Conservation (phyloP, 495 filamentous ascomycete species). For the Extremus antarcticus region DNA sequence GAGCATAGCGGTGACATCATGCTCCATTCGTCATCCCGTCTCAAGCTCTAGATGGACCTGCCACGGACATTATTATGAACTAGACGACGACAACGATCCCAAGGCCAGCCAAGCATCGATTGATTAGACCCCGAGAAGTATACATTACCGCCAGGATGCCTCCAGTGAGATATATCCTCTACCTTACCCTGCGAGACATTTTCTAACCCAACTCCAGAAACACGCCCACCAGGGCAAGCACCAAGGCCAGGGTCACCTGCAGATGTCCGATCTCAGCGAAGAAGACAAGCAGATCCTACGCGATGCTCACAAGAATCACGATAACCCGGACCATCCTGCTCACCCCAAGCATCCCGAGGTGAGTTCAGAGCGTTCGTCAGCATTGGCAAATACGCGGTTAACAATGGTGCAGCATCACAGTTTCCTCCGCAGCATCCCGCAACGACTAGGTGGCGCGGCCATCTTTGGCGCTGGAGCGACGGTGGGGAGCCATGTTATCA, state of each 20-base stretch:
- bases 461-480: constrained; percentile 15
- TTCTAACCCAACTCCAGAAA: neutral
- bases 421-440: constrained; percentile 2
- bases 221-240: neutral
- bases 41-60: no score
- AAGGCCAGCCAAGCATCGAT: no score
- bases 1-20: no score
- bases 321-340: constrained; percentile 8
- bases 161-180: neutral
- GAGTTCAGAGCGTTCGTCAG: neutral
- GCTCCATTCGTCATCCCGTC: no score
- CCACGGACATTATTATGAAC: no score
- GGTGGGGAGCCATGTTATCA: constrained; percentile 2
- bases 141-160: neutral
- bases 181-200: no score
- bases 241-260: neutral
- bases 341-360: constrained; percentile 3
- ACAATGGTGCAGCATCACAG: neutral
- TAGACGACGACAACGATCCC: no score
- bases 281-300: constrained; percentile 6
- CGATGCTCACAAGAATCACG: constrained; percentile 8
- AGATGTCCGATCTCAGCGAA: neutral
- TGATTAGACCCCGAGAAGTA: neutral
- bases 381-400: neutral
- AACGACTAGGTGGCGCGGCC: constrained; percentile 31